phyloP scores from a whole-genome alignment of 495 filamentous ascomycete genomes.

The Neurospora sp. region DNA sequence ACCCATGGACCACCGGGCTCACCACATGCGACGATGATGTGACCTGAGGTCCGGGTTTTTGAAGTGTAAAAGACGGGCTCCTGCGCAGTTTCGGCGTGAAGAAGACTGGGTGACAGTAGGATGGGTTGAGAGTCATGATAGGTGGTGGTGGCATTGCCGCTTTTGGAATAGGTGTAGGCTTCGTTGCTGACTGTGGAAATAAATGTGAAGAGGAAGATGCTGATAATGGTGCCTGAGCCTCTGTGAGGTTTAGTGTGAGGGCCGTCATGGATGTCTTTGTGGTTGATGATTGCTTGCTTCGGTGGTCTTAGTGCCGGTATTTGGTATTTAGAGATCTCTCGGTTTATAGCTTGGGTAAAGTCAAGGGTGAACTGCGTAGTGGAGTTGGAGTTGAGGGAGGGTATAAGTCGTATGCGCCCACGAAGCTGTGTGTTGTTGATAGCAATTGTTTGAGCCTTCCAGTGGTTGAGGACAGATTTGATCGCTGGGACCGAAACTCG shows the following conservation, averaged over 20 bases:
- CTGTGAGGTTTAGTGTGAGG: slow-evolving; percentile 1
- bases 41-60: slow-evolving; percentile 9
- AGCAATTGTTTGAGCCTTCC: background rate
- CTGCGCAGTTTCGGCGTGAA: slow-evolving; percentile 44
- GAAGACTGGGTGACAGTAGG: slow-evolving; percentile 48
- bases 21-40: background rate
- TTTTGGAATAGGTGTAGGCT: background rate
- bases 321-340: background rate
- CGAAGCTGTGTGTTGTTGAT: background rate
- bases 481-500: background rate
- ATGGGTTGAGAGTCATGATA: slow-evolving; percentile 21
- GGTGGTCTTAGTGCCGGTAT: background rate
- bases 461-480: background rate
- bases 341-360: background rate
- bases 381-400: background rate
- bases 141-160: background rate
- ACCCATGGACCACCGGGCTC: slow-evolving; percentile 44
- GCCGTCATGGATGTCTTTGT: background rate
- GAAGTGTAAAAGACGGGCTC: slow-evolving; percentile 19
- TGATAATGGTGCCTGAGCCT: background rate
- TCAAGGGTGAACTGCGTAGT: background rate
- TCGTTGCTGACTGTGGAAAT: background rate
- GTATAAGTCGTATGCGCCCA: background rate
- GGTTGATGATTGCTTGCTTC: background rate
- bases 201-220: background rate